Evolutionary conservation across 176 grass and related monocot genomes (phyloP), one percentile per base, ranked within the genome.

Genomic region (Musa schizocarpa): DNA sequence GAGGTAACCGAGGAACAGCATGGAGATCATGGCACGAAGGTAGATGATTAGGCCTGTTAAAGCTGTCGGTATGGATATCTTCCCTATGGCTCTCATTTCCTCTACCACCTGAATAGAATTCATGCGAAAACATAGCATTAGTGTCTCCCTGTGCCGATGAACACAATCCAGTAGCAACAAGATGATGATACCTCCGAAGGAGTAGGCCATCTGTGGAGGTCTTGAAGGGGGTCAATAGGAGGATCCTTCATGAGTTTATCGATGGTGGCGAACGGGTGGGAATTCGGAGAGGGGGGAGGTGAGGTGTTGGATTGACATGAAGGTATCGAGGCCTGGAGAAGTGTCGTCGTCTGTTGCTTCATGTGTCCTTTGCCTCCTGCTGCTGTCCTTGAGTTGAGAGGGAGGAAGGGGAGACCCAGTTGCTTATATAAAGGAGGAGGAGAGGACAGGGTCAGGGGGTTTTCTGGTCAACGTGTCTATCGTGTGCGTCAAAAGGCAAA

Each of bases 21-120:
- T 99, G 63, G 95, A 99, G 82, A 99, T 90, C 82, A 99, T 84
- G 24, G 86, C 83, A 24, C 95, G 84, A 7, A 91, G 94, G 85
- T 99, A 92, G 82, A 99, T 87, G 16, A 99, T 88, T 0, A 99
- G 82, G 1, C 90, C 88, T 1, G 95, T 99, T 9, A 94, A 77
- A 24, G 90, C 84, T 22, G 89, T 94, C 1, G 95, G 95, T 50
- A 88, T 74, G n/a, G 95, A 94, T 78, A 99, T 68, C 58, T 82
- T 82, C 51, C 88, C 95, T 61, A 99, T 91, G 25, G 95, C 86
- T 76, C 76, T 52, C 66, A 89, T 86, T 74, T 94, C 95, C 86
- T 81, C 82, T 49, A 76, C 80, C 50, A 94, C 84, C 95, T 99
- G 87, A 10, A 13, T 43, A 69, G 10, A 70, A 4, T 17, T n/a